Conservation (phyloP, 768 basidiomycete genomes). For the Galerina sulciceps region DNA sequence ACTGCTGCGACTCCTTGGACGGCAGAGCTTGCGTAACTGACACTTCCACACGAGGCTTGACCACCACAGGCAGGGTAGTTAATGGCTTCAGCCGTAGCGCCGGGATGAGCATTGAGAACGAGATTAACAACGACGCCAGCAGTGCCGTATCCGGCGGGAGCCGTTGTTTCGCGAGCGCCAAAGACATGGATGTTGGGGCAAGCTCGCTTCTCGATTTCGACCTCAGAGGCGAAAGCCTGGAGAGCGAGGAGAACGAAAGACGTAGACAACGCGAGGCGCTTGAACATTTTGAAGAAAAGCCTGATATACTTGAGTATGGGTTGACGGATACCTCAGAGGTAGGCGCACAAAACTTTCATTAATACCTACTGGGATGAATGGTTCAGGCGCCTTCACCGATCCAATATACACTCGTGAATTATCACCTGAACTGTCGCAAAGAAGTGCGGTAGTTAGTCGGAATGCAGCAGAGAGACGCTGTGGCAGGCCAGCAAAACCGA, state of each 20-base stretch:
- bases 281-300: slow-evolving; percentile 14
- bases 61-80: slow-evolving; percentile 41
- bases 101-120: slow-evolving; percentile 31
- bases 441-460: slow-evolving; percentile 10
- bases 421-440: background rate
- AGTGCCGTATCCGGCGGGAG: slow-evolving; percentile 34
- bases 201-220: slow-evolving; percentile 17
- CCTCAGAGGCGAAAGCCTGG: slow-evolving; percentile 13
- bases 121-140: slow-evolving; percentile 29
- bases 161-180: slow-evolving; percentile 38
- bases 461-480: background rate
- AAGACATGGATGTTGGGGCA: slow-evolving; percentile 38
- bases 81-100: slow-evolving; percentile 35
- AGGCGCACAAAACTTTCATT: background rate
- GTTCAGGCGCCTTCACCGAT: slow-evolving; percentile 5
- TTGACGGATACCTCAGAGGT: background rate
- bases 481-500: background rate
- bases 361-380: background rate
- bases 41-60: slow-evolving; percentile 33
- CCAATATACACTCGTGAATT: background rate
- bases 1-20: slow-evolving; percentile 33
- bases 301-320: background rate
- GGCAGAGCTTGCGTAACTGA: slow-evolving; percentile 35
- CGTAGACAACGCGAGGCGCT: slow-evolving; percentile 6
- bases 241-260: slow-evolving; percentile 18